Conservation (phyloP, 2,329 filamentous ascomycete species). For the Trichothecium sympodiale region DNA sequence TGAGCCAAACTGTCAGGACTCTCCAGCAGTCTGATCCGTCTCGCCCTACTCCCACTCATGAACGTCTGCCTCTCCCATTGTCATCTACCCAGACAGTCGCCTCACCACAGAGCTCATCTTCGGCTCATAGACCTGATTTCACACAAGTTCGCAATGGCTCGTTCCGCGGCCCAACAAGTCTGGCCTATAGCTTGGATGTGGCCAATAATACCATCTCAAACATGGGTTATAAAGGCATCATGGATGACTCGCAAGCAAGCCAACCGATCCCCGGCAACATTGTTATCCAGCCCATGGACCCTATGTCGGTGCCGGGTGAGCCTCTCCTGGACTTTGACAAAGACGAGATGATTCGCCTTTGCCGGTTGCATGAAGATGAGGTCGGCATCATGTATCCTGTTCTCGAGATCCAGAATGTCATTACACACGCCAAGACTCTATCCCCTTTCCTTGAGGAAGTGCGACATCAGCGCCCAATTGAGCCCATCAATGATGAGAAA, state of each 20-base stretch:
- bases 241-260: constrained; percentile 30
- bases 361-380: constrained; percentile 76
- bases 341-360: constrained; percentile 70
- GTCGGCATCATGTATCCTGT: constrained; percentile 89
- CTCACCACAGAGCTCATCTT: constrained; percentile 28
- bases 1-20: constrained; percentile 61
- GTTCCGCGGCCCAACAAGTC: constrained; percentile 79
- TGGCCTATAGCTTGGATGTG: constrained; percentile 74
- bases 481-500: constrained; percentile 35
- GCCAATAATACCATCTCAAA: constrained; percentile 78
- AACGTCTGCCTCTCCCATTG: constrained; percentile 26
- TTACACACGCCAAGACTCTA: constrained; percentile 58
- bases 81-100: constrained; percentile 25
- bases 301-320: constrained; percentile 31
- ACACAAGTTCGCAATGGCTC: constrained; percentile 45
- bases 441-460: constrained; percentile 58
- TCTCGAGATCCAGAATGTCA: constrained; percentile 60
- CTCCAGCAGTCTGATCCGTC: constrained; percentile 48
- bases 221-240: constrained; percentile 69
- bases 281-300: constrained; percentile 4
- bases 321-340: constrained; percentile 66
- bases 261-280: neutral
- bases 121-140: constrained; percentile 28
- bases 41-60: constrained; percentile 31
- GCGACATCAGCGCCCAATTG: constrained; percentile 20